Percentiles rank a stretch among this genome's conserved stretches.
Conservation (phyloP, 345 rosid genomes). For the Raphanus raphanistrum region DNA sequence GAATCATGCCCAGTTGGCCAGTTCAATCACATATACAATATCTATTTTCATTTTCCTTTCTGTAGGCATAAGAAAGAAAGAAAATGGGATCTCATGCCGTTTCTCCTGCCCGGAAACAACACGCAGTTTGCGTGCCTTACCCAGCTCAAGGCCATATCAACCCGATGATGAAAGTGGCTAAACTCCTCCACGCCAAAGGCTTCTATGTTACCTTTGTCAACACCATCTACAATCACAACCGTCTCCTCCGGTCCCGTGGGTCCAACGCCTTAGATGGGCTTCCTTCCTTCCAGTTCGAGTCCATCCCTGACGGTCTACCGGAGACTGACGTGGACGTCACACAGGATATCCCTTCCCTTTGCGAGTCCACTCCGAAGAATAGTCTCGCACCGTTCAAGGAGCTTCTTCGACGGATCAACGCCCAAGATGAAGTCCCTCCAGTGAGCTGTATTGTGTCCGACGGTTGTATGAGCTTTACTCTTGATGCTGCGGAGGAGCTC, state of each 20-base stretch:
- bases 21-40: not conserved
- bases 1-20: not conserved
- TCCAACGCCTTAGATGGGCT: conserved; percentile 28
- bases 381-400: conserved; percentile 36
- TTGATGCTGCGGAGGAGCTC: conserved; percentile 15
- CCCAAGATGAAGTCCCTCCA: conserved; percentile 11
- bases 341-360: conserved; percentile 37
- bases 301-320: conserved; percentile 47
- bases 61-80: not conserved
- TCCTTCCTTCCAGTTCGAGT: conserved; percentile 39
- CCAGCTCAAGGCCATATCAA: conserved; percentile 20
- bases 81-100: not conserved
- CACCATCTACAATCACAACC: conserved; percentile 44
- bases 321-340: conserved; percentile 26
- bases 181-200: conserved; percentile 22
- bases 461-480: conserved; percentile 28
- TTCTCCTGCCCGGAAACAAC: not conserved
- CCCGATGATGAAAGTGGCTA: conserved; percentile 17
- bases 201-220: conserved; percentile 50
- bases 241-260: conserved; percentile 39
- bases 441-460: conserved; percentile 17
- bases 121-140: conserved; percentile 14
- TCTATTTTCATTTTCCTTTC: not conserved
- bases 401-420: not conserved
- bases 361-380: conserved; percentile 28